Base-by-base conservation (phyloP, 2,329 filamentous ascomycete genomes). In the Conoideocrella luteorostrata region DNA sequence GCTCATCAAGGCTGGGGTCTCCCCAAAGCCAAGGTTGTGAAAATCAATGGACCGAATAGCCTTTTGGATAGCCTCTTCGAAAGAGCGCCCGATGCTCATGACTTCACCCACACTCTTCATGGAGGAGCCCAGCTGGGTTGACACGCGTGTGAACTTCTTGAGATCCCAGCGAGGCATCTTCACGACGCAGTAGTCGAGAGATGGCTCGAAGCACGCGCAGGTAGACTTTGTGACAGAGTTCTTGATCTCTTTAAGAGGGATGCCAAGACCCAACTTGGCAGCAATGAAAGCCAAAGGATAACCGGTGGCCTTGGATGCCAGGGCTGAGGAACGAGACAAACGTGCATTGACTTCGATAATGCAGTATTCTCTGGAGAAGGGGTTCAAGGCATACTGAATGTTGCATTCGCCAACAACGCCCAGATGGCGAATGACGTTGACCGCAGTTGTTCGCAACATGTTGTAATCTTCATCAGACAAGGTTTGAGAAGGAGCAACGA, bases 41-140 rank as follows among this genome's bases (percentile, higher is more conserved):
- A 88, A 91, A 65, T 98, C 93, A 46, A 97, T 91, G 32, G 88
- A 84, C 40, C 93, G 84, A 56, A 98, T 98, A 17, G 93, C 93
- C 67, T 97, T 98, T 59, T 98, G 93, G 33, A 98, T 95, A 7
- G 93, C 93, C 68, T 98, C 93, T 67, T 98, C 93, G 56, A 98
- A 98, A 1, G 87, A 95, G 52, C 93, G 77, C 45, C 93, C 93
- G 54, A 98, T 96, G 58, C 86, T 91, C 93, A 98, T 97, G 53
- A 98, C 93, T 65, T 98, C 93, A 60, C 93, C 93, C 42, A 98
- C 90, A 78, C 88, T 95, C 83, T 97, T 98, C 93, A 98, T 98
- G 11, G 91, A 95, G 3, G 93, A 97, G 23, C 90, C 91, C 20
- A 98, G 84, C 60, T 94, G 85, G 1, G 90, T 97, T 4, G 91